Base-by-base conservation (phyloP, 75 land plant species). In the Sequoiadendron giganteum region DNA sequence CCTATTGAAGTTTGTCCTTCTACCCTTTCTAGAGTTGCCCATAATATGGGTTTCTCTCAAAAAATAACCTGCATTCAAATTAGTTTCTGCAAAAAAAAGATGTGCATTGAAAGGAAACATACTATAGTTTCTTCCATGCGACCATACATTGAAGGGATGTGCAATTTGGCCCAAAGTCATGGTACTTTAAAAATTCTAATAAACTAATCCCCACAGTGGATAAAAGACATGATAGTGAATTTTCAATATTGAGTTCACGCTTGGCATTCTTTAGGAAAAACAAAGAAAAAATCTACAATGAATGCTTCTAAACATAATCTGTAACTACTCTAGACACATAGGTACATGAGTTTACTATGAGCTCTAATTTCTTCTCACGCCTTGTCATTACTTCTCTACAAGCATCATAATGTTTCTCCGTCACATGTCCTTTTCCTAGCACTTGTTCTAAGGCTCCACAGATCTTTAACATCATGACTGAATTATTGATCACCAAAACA, bases 111-210 rank as follows among this genome's bases (percentile, higher is more conserved):
- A 82, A n/a, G 84, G 49, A 10, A 28, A 43, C 0, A n/a, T 5
- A 25, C 84, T 47, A 11, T 45, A 13, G 77, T 11, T 45, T 32
- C 84, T 47, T 47, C 52, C 52, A 28, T 45, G 34, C 47, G 84
- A 82, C 52, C 52, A 82, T 47, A n/a, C 30, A 47, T 47, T 28
- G 30, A 82, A 82, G 48, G 84, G 32, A 47, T 43, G n/a, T 47
- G 52, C 84, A 82, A 82, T 25, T 43, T 82, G 84, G 48, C 49
- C 49, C 84, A 47, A 82, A 82, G 84, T n/a, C 84, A 82, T 82
- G 0, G 15, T 73, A 43, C n/a, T 49, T 79, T 28, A 32, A 82
- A 82, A 82, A 28, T 82, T 52, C 47, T 47, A 6, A 10, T 45
- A 43, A n/a, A 3, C 52, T 81, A 25, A 82, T n/a, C 52, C 70